Conservation (phyloP, 768 basidiomycete genomes). For the Lactifluus echinatus region DNA sequence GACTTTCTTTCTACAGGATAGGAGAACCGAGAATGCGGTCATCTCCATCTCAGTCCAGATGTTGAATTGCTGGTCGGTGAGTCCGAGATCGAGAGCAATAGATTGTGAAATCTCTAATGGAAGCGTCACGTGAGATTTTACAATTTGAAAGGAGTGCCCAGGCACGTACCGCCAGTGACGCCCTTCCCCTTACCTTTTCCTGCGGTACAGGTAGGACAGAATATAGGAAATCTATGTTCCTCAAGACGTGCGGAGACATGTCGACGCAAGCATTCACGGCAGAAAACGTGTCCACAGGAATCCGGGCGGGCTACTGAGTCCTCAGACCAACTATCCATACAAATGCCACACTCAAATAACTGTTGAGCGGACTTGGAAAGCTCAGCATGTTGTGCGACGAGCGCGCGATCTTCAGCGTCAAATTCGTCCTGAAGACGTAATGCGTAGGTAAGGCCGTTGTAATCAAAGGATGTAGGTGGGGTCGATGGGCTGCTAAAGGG, state of each 20-base stretch:
- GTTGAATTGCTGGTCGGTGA: constrained; percentile 35
- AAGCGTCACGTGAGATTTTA: background rate
- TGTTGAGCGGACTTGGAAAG: background rate
- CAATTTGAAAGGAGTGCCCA: background rate
- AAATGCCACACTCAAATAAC: constrained; percentile 46
- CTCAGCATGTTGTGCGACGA: too few relatives aligned
- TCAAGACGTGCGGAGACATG: constrained; percentile 39
- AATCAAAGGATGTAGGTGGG: too few relatives aligned
- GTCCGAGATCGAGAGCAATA: constrained; percentile 38
- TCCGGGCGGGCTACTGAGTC: constrained; percentile 36
- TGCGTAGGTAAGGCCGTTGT: too few relatives aligned
- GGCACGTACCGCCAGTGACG: constrained; percentile 29
- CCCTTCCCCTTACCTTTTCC: constrained; percentile 19
- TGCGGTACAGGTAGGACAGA: constrained; percentile 49
- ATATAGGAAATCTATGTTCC: constrained; percentile 48
- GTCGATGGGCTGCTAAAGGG: too few relatives aligned
- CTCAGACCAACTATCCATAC: constrained; percentile 40
- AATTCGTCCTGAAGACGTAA: too few relatives aligned
- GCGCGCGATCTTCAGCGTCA: too few relatives aligned
- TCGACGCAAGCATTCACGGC: constrained; percentile 41
- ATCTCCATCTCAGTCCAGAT: constrained; percentile 42
- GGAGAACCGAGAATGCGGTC: constrained; percentile 33
- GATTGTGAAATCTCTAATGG: constrained; percentile 34
- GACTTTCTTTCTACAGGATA: constrained; percentile 42
- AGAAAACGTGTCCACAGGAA: constrained; percentile 44